Evolutionary conservation across 768 basidiomycete species (phyloP).

Genomic region (Leucosporidium scottii): DNA sequence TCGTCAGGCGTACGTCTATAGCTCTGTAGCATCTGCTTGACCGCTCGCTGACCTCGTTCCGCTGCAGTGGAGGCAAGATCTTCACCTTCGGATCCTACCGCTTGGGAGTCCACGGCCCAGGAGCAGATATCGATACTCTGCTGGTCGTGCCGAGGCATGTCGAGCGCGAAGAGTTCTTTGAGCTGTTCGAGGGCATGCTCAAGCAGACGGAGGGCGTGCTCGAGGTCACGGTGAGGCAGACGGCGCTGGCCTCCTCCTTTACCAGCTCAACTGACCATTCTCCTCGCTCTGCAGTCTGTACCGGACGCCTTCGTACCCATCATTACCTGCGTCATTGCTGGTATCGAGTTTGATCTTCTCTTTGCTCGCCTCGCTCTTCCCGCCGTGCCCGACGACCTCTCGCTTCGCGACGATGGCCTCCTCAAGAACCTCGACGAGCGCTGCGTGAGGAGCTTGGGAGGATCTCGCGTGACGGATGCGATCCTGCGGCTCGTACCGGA

Average conservation of each 20-base stretch:
- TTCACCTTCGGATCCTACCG: conserved; percentile 99
- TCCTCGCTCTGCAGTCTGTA: conserved; percentile 58
- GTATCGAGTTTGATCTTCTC: conserved; percentile 86
- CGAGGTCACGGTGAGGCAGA: conserved; percentile 72
- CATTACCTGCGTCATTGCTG: conserved; percentile 81
- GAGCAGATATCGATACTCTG: conserved; percentile 95
- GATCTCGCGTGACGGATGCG: conserved; percentile 91
- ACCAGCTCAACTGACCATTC: neutral
- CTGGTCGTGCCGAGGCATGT: conserved; percentile 96
- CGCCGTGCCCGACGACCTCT: conserved; percentile 83
- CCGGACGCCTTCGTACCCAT: conserved; percentile 96
- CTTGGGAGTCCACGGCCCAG: conserved; percentile 91
- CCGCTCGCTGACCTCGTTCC: neutral
- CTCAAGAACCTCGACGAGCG: conserved; percentile 87
- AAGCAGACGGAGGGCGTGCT: conserved; percentile 70
- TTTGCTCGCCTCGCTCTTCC: conserved; percentile 83
- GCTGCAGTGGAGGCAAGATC: conserved; percentile 73
- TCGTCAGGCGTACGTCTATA: conserved; percentile 52
- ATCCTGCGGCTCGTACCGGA: conserved; percentile 91
- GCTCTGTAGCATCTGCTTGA: too few relatives aligned
- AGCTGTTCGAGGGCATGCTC: conserved; percentile 81
- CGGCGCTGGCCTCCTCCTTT: neutral
- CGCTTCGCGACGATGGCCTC: conserved; percentile 82
- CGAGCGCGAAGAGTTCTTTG: conserved; percentile 90
- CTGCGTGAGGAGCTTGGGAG: conserved; percentile 89